A percentile compares a stretch with the other conserved stretches of the same genome.
Conservation (phyloP, 805 yeast genomes). For the Kodamaea hsintzibuensis region DNA sequence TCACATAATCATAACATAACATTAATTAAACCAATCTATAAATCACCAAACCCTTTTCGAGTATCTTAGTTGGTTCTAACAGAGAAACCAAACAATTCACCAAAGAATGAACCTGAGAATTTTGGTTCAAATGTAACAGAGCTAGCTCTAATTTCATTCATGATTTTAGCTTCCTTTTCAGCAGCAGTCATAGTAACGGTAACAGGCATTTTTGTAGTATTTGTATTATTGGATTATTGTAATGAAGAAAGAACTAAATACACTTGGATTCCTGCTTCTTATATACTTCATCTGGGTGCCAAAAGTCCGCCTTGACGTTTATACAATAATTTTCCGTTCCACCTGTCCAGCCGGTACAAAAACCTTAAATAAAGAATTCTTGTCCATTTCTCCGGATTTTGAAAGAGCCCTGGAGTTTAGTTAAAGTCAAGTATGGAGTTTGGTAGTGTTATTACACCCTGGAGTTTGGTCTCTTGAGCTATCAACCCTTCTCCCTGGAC, state of each 20-base stretch:
- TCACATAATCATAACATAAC: not conserved
- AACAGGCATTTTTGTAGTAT: slow-evolving; percentile 7
- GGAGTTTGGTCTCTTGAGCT: too few relatives aligned
- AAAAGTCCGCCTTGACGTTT: slow-evolving; percentile 2
- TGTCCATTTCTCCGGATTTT: not conserved
- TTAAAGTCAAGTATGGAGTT: not conserved
- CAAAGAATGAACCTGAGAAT: slow-evolving; percentile 43
- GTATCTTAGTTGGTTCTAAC: slow-evolving; percentile 9
- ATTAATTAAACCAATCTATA: not conserved
- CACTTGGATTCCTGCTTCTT: not conserved
- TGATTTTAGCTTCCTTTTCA: slow-evolving; percentile 47
- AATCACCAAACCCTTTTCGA: not conserved
- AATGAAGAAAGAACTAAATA: not conserved
- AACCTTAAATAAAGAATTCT: not conserved
- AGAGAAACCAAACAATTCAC: slow-evolving; percentile 40
- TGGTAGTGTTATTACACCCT: not conserved
- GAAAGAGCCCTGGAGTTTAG: not conserved
- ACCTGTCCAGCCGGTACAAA: not conserved
- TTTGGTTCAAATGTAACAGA: slow-evolving; percentile 37
- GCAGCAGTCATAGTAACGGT: slow-evolving; percentile 27
- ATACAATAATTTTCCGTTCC: not conserved
- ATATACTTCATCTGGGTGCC: slow-evolving; percentile 4
- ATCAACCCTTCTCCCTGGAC: not conserved
- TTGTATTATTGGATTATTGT: not conserved
- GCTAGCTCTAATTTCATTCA: slow-evolving; percentile 43